These are phyloP conservation scores for Scedosporium aurantiacum DNA, from an alignment of 2,329 filamentous ascomycete genomes.

Conservation along the genomic window DNA sequence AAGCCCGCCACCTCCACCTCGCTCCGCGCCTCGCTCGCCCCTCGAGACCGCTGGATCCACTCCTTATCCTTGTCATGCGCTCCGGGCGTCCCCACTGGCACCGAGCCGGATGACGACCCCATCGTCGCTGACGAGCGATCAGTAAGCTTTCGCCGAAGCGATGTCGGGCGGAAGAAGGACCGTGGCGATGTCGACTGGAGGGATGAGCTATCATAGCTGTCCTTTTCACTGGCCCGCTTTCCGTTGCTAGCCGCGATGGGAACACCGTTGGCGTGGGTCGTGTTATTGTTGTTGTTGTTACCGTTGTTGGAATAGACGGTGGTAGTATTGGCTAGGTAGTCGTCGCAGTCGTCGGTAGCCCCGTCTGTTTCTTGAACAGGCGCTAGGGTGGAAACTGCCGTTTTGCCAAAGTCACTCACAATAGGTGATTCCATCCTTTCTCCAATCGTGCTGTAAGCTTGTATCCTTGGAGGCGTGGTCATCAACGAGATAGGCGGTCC, in stretches of 20 bases:
- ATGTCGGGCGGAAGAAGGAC: constrained; percentile 30
- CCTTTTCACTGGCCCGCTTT: constrained; percentile 12
- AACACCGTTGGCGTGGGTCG: constrained; percentile 6
- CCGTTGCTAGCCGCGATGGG: constrained; percentile 5
- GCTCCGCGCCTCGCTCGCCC: constrained; percentile 14
- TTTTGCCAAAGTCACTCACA: constrained; percentile 13
- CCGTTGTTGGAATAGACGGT: constrained; percentile 5
- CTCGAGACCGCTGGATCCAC: background rate
- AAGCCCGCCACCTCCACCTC: constrained; percentile 31
- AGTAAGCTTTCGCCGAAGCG: constrained; percentile 27
- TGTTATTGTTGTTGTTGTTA: constrained; percentile 7
- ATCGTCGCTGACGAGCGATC: constrained; percentile 26
- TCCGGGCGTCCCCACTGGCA: constrained; percentile 19
- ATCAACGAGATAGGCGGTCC: constrained; percentile 2
- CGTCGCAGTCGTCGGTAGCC: constrained; percentile 13
- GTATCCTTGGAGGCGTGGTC: constrained; percentile 10
- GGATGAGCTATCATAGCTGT: constrained; percentile 31
- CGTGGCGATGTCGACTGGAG: constrained; percentile 37
- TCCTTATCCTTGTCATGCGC: background rate
- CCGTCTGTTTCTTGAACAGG: constrained; percentile 11
- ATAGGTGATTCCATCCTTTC: constrained; percentile 24
- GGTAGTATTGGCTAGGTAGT: constrained; percentile 14
- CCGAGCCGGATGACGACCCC: constrained; percentile 32
- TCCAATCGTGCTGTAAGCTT: constrained; percentile 23
- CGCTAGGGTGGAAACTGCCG: constrained; percentile 5